A percentile compares a stretch with the other conserved stretches of the same genome.
Evolutionary conservation across 768 basidiomycete genomes (phyloP).

Genomic region (Boletus reticulatus): DNA sequence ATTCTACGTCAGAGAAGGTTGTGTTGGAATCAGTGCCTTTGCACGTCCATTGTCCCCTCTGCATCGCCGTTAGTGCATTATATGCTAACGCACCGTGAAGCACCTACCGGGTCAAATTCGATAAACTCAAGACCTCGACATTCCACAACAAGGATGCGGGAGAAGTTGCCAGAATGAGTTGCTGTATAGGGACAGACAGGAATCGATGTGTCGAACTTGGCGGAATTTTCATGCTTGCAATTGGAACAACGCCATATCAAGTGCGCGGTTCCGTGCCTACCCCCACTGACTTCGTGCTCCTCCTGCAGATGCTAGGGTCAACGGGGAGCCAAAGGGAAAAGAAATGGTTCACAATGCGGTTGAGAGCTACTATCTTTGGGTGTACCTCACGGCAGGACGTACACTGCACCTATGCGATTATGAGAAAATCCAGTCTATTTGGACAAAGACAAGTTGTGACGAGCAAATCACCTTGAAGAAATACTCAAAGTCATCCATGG

Average conservation of each 20-base stretch:
- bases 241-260: conserved; percentile 79
- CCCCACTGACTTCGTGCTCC: conserved; percentile 58
- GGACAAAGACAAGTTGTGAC: background rate
- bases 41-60: conserved; percentile 78
- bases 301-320: conserved; percentile 45
- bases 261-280: conserved; percentile 68
- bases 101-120: conserved; percentile 70
- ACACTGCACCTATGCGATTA: conserved; percentile 60
- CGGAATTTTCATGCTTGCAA: conserved; percentile 80
- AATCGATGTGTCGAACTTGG: conserved; percentile 64
- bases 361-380: conserved; percentile 68
- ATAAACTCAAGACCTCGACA: conserved; percentile 86
- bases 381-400: conserved; percentile 77
- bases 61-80: background rate
- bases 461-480: conserved; percentile 61
- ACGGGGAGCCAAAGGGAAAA: background rate
- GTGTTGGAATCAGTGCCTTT: conserved; percentile 56
- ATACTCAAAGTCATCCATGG: conserved; percentile 69
- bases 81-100: background rate
- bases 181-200: conserved; percentile 54
- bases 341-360: conserved; percentile 51
- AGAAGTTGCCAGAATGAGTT: conserved; percentile 59
- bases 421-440: background rate
- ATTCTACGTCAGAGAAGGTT: conserved; percentile 62
- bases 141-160: conserved; percentile 69